These are phyloP conservation scores for Aureobasidium melanogenum DNA, from an alignment of 2,329 filamentous ascomycete genomes.

Conservation along the genomic window DNA sequence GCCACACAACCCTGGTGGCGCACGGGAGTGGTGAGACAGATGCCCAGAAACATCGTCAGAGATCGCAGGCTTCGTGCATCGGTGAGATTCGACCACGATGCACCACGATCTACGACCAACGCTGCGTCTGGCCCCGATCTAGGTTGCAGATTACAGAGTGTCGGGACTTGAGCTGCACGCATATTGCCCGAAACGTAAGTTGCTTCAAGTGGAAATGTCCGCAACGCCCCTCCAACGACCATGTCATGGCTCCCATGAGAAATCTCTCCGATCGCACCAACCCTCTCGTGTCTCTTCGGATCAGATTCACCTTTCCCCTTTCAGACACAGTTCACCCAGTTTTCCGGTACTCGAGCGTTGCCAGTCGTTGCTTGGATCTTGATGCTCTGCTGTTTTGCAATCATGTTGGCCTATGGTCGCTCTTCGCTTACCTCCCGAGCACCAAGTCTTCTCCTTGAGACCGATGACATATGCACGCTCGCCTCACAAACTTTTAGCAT, in stretches of 20 bases:
- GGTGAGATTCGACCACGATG: slow-evolving; percentile 4
- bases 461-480: slow-evolving; percentile 5
- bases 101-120: neutral
- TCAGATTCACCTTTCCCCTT: slow-evolving; percentile 5
- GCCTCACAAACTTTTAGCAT: neutral
- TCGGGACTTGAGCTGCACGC: neutral
- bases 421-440: neutral
- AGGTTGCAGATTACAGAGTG: neutral
- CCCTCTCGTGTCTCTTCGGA: slow-evolving; percentile 3
- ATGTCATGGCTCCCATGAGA: neutral
- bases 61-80: slow-evolving; percentile 1
- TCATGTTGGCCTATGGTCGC: neutral
- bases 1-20: neutral
- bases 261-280: slow-evolving; percentile 9
- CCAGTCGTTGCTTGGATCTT: slow-evolving; percentile 1
- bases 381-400: slow-evolving; percentile 4
- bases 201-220: neutral
- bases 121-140: neutral
- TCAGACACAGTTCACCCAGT: neutral
- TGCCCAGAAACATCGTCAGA: neutral
- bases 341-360: neutral
- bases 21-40: neutral
- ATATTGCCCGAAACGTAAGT: neutral
- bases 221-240: neutral
- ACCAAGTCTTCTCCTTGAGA: neutral